Evolutionary conservation across 116 monocot genomes (phyloP).

Genomic region (Zostera marina): DNA sequence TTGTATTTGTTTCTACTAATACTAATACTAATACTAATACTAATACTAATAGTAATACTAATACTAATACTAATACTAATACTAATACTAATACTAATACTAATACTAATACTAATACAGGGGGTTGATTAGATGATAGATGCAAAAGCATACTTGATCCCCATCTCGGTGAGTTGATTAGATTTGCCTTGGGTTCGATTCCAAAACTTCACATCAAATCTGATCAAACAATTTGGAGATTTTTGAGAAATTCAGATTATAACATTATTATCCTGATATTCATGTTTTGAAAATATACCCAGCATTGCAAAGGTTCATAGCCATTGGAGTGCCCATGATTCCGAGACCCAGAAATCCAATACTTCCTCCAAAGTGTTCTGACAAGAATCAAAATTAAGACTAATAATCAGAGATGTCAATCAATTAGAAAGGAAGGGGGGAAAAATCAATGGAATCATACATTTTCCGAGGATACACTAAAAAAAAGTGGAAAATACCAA

Average conservation of each 20-base stretch:
- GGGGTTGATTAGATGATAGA: constrained; percentile 1
- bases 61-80: no score
- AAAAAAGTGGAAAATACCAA: not conserved
- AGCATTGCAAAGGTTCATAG: constrained; percentile 66
- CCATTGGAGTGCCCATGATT: constrained; percentile 93
- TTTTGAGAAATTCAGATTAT: no score
- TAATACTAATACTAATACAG: no score
- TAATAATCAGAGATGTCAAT: not conserved
- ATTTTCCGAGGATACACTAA: not conserved
- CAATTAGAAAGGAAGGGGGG: not conserved
- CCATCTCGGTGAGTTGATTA: constrained; percentile 45
- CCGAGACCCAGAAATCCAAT: constrained; percentile 92
- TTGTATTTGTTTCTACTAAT: not conserved
- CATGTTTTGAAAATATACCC: constrained; percentile 24
- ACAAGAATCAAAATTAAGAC: not conserved
- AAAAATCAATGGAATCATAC: not conserved
- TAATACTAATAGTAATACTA: no score
- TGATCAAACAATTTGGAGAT: constrained; percentile 4
- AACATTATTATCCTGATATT: not conserved
- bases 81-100: no score
- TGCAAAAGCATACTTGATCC: constrained; percentile 60
- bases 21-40: not conserved
- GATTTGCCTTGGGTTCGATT: constrained; percentile 92
- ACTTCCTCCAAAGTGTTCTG: constrained; percentile 24
- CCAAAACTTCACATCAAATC: constrained; percentile 85